Evolutionary conservation across 768 basidiomycete genomes (phyloP), one percentile per base, ranked within the genome.

Genomic region (Leccinellum albellum): DNA sequence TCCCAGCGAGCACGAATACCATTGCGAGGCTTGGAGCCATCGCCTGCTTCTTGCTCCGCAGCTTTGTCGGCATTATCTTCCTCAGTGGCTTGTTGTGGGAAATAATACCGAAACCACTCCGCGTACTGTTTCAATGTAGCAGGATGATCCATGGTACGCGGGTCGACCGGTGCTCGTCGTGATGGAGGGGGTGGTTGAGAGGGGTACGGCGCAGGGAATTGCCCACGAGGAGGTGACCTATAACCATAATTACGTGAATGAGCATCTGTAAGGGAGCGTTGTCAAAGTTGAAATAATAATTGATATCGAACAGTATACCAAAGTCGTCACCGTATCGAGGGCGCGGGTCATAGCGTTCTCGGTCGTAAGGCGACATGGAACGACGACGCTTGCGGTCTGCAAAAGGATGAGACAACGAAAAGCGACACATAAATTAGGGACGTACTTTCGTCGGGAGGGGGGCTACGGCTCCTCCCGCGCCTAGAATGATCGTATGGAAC

Each of bases 1-100:
- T 96, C 93, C 87, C 94, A 97, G 50, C 85, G 84, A 58, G 82
- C 72, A 72, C 84, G 86, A 73, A 92, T 92, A 53, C 89, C 90
- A 61, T 90, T 89, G 42, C 90, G 84, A 44, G 91, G 90, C 70
- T 89, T 91, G 26, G 85, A 80, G 35, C 89, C 89, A 66, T 91
- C 87, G 17, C 84, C 89, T 8, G 89, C 89, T 69, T 90, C 87
- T 69, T 86, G 86, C 64, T 92, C 90, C 14, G 89, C 89, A 50
- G 84, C 87, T 66, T 91, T 91, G 76, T 91, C 91, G 48, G 85
- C 84, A 51, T 79, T 86, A 66, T 94, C 91, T 73, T 94, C 92
- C 59, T 92, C 89, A 7, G 79, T 78, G 15, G 89, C 91, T 68
- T 88, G 83, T 60, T 87, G 82, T 7, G 90, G 87, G 64, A 82